Conservation (phyloP, 2,329 filamentous ascomycete genomes). For the Sporothrix globosa region DNA sequence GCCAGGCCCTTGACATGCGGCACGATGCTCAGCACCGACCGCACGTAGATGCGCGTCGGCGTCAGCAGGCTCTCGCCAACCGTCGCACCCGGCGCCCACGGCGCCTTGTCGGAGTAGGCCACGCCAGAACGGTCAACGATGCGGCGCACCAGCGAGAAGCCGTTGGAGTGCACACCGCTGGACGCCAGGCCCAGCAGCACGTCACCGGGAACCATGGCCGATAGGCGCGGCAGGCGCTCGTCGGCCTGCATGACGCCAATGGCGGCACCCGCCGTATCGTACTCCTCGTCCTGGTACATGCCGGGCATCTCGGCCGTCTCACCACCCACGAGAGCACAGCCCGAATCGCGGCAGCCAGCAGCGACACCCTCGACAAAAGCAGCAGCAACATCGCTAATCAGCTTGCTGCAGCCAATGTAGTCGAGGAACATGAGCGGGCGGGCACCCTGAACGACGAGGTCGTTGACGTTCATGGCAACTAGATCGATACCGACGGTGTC, state of each 20-base stretch:
- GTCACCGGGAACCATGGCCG: constrained; percentile 79
- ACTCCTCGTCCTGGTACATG: constrained; percentile 85
- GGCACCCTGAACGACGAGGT: constrained; percentile 92
- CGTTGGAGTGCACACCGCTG: constrained; percentile 91
- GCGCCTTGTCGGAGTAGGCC: constrained; percentile 70
- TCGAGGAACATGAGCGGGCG: constrained; percentile 96
- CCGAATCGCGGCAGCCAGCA: constrained; percentile 79
- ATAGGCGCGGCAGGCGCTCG: constrained; percentile 73
- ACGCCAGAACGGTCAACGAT: constrained; percentile 77
- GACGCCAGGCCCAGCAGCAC: constrained; percentile 84
- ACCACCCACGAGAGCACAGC: constrained; percentile 90
- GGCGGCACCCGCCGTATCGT: constrained; percentile 89
- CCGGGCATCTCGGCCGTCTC: constrained; percentile 99
- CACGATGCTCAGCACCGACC: constrained; percentile 67
- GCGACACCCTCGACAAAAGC: constrained; percentile 92
- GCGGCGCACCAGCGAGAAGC: constrained; percentile 92
- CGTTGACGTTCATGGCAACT: constrained; percentile 99
- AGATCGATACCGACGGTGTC: constrained; percentile 95
- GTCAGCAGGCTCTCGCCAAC: constrained; percentile 80
- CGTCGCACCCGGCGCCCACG: constrained; percentile 68
- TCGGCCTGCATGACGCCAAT: constrained; percentile 77
- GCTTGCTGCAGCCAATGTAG: constrained; percentile 91
- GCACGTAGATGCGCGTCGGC: constrained; percentile 93
- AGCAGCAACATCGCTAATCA: constrained; percentile 76
- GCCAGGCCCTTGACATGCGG: constrained; percentile 85